Evolutionary conservation across 352 stramenopile genomes (phyloP).

Genomic region (Globisporangium splendens): DNA sequence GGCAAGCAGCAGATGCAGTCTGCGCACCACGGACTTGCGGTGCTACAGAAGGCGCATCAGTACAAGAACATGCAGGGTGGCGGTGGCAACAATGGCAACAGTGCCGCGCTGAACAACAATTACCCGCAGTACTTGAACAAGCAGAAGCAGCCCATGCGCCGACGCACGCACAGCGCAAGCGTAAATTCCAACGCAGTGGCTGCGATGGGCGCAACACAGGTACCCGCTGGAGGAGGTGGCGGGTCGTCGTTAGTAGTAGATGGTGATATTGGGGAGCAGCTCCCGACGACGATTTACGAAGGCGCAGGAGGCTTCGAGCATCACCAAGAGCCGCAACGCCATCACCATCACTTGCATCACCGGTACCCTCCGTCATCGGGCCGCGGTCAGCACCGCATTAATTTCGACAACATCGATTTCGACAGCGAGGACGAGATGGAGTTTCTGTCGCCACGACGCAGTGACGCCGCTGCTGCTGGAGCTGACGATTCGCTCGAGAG

Average conservation of each 20-base stretch:
- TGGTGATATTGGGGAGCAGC: slow-evolving; percentile 21
- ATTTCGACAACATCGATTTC: slow-evolving; percentile 37
- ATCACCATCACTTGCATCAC: slow-evolving; percentile 13
- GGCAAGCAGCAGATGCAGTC: slow-evolving; percentile 17
- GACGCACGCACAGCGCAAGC: slow-evolving; percentile 68
- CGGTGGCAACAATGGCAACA: slow-evolving; percentile 11
- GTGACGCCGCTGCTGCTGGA: slow-evolving; percentile 17
- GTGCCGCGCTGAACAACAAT: slow-evolving; percentile 12
- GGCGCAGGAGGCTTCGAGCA: slow-evolving; percentile 23
- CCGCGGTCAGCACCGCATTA: slow-evolving; percentile 57
- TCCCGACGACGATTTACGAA: slow-evolving; percentile 57
- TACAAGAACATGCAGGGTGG: slow-evolving; percentile 41
- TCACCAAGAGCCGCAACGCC: slow-evolving; percentile 18
- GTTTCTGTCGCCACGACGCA: slow-evolving; percentile 26
- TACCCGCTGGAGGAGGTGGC: slow-evolving; percentile 18
- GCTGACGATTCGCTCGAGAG: slow-evolving; percentile 41
- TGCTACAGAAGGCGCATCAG: slow-evolving; percentile 40
- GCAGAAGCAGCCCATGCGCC: slow-evolving; percentile 71
- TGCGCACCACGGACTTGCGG: slow-evolving; percentile 26
- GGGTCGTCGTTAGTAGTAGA: slow-evolving; percentile 6
- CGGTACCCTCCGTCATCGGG: slow-evolving; percentile 32
- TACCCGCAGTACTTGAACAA: slow-evolving; percentile 45
- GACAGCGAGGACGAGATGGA: slow-evolving; percentile 53
- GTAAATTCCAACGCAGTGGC: slow-evolving; percentile 17
- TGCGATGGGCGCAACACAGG: slow-evolving; percentile 5